Conservation (phyloP, 2,329 filamentous ascomycete genomes). For the Aspergillus pseudoviridinutans region DNA sequence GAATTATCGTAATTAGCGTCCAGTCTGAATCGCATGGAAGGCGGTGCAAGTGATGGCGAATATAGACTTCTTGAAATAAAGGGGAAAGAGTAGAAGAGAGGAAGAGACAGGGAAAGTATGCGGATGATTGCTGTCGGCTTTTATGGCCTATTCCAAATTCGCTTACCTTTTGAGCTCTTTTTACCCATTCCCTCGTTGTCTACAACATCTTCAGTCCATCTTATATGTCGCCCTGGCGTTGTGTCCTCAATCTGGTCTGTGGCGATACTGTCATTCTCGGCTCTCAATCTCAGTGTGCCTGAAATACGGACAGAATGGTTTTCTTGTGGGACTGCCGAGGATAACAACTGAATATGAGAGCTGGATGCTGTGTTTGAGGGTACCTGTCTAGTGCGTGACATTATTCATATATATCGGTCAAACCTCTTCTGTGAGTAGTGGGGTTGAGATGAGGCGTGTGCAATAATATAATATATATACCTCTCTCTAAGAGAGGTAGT, state of each 20-base stretch:
- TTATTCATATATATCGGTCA: slow-evolving; percentile 3
- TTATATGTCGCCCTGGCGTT: slow-evolving; percentile 60
- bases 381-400: slow-evolving; percentile 41
- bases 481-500: no score
- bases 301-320: slow-evolving; percentile 19
- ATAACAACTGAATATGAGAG: slow-evolving; percentile 25
- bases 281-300: slow-evolving; percentile 29
- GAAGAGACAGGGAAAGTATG: neutral
- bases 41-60: neutral
- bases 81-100: neutral
- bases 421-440: neutral
- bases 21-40: neutral
- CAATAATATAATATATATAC: neutral
- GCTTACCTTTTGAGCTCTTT: slow-evolving; percentile 85
- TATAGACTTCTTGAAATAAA: neutral
- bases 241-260: slow-evolving; percentile 9
- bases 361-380: slow-evolving; percentile 19
- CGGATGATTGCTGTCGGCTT: neutral
- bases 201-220: slow-evolving; percentile 89
- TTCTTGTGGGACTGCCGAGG: slow-evolving; percentile 16
- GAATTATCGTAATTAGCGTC: neutral
- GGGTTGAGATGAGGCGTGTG: neutral
- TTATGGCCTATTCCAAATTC: slow-evolving; percentile 8
- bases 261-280: slow-evolving; percentile 16
- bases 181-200: slow-evolving; percentile 94